A percentile compares a stretch with the other conserved stretches of the same genome.
phyloP scores from a whole-genome alignment of 2,329 filamentous ascomycete genomes.

The Cercospora janseana region DNA sequence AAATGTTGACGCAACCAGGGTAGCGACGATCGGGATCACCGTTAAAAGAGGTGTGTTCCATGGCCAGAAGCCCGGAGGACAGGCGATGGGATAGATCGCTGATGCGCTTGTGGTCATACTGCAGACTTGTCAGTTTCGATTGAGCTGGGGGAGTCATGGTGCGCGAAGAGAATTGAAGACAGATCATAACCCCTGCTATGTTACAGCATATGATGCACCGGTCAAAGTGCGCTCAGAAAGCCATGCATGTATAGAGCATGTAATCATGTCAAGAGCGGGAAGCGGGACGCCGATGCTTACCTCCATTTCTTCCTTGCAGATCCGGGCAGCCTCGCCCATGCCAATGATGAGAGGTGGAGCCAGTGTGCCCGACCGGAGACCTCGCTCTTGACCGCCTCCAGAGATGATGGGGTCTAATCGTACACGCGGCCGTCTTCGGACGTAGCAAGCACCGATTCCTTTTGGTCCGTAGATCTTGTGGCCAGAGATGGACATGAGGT shows the following conservation, averaged over 20 bases:
- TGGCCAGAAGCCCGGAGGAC: slow-evolving; percentile 73
- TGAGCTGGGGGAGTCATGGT: too few species aligned
- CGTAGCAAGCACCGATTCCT: slow-evolving; percentile 93
- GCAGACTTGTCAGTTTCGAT: slow-evolving; percentile 21
- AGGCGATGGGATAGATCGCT: slow-evolving; percentile 79
- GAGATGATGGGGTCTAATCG: slow-evolving; percentile 94
- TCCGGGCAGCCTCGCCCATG: slow-evolving; percentile 91
- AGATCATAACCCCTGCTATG: slow-evolving; percentile 66
- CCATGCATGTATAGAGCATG: slow-evolving; percentile 82
- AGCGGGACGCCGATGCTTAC: slow-evolving; percentile 56
- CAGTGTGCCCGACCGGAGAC: slow-evolving; percentile 88
- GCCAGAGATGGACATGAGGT: slow-evolving; percentile 97
- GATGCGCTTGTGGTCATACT: slow-evolving; percentile 93
- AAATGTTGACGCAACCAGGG: slow-evolving; percentile 95
- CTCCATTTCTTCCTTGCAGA: slow-evolving; percentile 84
- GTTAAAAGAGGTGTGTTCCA: slow-evolving; percentile 92
- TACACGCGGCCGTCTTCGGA: slow-evolving; percentile 86
- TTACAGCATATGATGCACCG: slow-evolving; percentile 48
- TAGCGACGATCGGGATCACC: slow-evolving; percentile 82
- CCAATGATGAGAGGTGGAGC: slow-evolving; percentile 86
- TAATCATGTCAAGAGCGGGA: slow-evolving; percentile 62
- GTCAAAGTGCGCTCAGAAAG: slow-evolving; percentile 75
- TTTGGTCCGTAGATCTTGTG: slow-evolving; percentile 99
- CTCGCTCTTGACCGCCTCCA: slow-evolving; percentile 93
- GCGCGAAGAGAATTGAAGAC: too few species aligned